phyloP scores from a whole-genome alignment of 2,329 filamentous ascomycete species.

The Kalmusia sp. region DNA sequence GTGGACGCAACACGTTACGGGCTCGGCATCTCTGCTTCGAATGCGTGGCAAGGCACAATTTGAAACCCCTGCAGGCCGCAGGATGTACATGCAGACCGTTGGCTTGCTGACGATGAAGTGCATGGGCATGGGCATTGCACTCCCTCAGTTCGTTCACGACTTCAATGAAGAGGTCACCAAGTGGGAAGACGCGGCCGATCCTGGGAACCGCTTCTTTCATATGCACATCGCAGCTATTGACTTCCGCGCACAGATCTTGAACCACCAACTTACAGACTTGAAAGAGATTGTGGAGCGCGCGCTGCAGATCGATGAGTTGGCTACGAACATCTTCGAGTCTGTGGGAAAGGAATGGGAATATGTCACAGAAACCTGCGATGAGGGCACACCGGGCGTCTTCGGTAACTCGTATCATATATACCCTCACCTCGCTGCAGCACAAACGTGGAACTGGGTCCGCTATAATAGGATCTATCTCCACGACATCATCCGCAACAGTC shows the following conservation, averaged over 20 bases:
- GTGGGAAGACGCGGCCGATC: slow-evolving; percentile 28
- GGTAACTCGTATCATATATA: slow-evolving; percentile 42
- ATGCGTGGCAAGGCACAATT: slow-evolving; percentile 41
- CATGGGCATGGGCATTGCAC: slow-evolving; percentile 27
- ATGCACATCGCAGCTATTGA: slow-evolving; percentile 35
- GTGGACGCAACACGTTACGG: slow-evolving; percentile 46
- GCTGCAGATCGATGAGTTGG: slow-evolving; percentile 31
- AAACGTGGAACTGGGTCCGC: slow-evolving; percentile 44
- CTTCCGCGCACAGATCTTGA: slow-evolving; percentile 34
- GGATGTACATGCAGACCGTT: slow-evolving; percentile 42
- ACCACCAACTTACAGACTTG: slow-evolving; percentile 20
- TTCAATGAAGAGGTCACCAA: slow-evolving; percentile 32
- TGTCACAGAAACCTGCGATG: slow-evolving; percentile 21
- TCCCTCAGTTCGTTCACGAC: slow-evolving; percentile 33
- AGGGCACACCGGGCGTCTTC: slow-evolving; percentile 26
- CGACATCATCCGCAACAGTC: slow-evolving; percentile 42
- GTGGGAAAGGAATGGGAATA: slow-evolving; percentile 31
- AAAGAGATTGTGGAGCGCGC: slow-evolving; percentile 31
- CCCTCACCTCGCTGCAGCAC: slow-evolving; percentile 29
- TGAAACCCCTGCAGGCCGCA: slow-evolving; percentile 31
- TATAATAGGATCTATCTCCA: slow-evolving; percentile 43
- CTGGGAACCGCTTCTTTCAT: slow-evolving; percentile 35
- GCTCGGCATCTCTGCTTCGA: slow-evolving; percentile 39
- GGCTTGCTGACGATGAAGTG: slow-evolving; percentile 37
- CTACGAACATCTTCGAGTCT: slow-evolving; percentile 27